phyloP scores from a whole-genome alignment of 768 basidiomycete species.

The Galerina sulciceps region DNA sequence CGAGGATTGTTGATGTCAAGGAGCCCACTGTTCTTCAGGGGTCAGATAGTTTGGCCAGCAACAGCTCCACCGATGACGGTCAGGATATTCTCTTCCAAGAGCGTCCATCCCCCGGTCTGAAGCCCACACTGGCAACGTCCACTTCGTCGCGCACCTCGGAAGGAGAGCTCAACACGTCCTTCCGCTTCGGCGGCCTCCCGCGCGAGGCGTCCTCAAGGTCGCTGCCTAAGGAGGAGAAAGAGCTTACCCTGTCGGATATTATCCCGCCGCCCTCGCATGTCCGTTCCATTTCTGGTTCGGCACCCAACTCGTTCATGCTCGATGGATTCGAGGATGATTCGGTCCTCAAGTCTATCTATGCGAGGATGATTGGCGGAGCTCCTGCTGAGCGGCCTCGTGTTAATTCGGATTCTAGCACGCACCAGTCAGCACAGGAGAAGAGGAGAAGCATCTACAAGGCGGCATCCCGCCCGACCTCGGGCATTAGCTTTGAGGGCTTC shows the following conservation, averaged over 20 bases:
- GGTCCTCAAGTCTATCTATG: conserved; percentile 58
- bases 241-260: conserved; percentile 73
- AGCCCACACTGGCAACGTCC: not conserved
- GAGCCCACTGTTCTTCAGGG: conserved; percentile 25
- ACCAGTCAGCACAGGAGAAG: conserved; percentile 12
- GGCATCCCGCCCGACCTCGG: conserved; percentile 49
- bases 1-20: conserved; percentile 35
- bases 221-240: conserved; percentile 27
- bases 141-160: conserved; percentile 51
- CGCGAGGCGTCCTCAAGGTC: conserved; percentile 24
- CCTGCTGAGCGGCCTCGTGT: conserved; percentile 42
- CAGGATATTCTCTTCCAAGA: not conserved
- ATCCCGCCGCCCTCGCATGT: conserved; percentile 66
- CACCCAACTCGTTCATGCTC: conserved; percentile 32
- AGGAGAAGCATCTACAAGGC: conserved; percentile 30
- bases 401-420: conserved; percentile 46
- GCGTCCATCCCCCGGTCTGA: not conserved
- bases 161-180: conserved; percentile 70
- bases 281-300: conserved; percentile 9
- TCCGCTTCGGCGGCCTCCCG: conserved; percentile 72
- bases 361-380: conserved; percentile 39
- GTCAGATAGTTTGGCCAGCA: not conserved
- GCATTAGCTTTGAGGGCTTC: conserved; percentile 70
- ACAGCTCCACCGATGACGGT: not conserved
- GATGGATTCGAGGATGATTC: conserved; percentile 51